Percentiles rank a stretch among this genome's conserved stretches.
These are phyloP conservation scores for Pisolithus tinctorius DNA, from an alignment of 768 basidiomycete species.

Conservation along the genomic window DNA sequence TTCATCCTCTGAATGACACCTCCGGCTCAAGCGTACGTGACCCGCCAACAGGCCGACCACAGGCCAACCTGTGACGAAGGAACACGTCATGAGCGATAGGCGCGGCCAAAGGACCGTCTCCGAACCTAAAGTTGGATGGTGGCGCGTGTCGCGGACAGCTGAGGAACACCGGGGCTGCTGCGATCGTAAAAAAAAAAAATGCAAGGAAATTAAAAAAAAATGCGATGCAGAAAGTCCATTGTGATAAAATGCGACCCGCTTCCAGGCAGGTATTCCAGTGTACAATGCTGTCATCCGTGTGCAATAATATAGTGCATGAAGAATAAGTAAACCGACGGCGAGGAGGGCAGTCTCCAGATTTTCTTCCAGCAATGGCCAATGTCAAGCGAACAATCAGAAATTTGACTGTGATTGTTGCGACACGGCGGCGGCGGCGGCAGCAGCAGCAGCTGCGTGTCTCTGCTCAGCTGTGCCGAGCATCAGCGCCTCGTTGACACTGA, in stretches of 20 bases:
- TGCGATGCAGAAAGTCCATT: constrained; percentile 36
- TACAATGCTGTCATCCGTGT: constrained; percentile 25
- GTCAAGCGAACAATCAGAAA: constrained; percentile 37
- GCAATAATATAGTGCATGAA: constrained; percentile 30
- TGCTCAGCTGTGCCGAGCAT: constrained; percentile 82
- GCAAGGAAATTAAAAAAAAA: constrained; percentile 30
- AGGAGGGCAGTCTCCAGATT: constrained; percentile 20
- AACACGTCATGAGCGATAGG: constrained; percentile 35
- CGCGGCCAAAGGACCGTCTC: constrained; percentile 45
- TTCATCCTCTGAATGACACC: constrained; percentile 33
- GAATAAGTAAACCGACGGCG: constrained; percentile 31
- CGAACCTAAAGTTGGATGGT: constrained; percentile 10
- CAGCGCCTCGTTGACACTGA: constrained; percentile 78
- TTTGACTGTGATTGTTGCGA: constrained; percentile 33
- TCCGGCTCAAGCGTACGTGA: constrained; percentile 22
- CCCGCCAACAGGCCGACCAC: constrained; percentile 29
- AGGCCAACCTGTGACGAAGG: constrained; percentile 30
- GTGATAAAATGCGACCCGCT: constrained; percentile 50
- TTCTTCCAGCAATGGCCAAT: constrained; percentile 1
- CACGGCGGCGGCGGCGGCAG: constrained; percentile 51
- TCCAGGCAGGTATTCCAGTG: constrained; percentile 50
- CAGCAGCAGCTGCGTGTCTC: constrained; percentile 51
- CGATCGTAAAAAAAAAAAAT: constrained; percentile 33
- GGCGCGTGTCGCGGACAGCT: constrained; percentile 19
- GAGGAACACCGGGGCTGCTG: constrained; percentile 15